Conservation (phyloP, 2,329 filamentous ascomycete species). For the Botrytis porri region DNA sequence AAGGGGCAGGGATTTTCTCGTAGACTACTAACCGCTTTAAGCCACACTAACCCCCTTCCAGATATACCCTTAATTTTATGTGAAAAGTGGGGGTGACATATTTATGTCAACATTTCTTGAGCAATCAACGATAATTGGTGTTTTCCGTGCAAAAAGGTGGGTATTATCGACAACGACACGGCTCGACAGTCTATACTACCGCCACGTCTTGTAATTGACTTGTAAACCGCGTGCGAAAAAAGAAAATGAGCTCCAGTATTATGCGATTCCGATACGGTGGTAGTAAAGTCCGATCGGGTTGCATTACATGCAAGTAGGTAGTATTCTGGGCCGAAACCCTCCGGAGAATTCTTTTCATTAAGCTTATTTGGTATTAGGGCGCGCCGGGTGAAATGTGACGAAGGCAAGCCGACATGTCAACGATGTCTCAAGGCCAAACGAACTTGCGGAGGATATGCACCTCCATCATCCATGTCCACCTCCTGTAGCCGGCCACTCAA, state of each 20-base stretch:
- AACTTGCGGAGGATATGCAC: constrained; percentile 29
- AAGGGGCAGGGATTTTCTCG: not conserved
- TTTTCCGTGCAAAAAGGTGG: not conserved
- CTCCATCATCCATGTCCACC: not conserved
- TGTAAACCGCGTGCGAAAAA: not conserved
- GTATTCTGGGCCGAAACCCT: not conserved
- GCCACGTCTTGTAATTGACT: not conserved
- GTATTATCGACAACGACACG: not conserved
- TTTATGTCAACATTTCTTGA: not conserved
- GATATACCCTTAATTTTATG: not conserved
- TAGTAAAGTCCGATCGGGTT: constrained; percentile 15
- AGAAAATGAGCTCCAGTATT: constrained; percentile 4
- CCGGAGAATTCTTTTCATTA: not conserved
- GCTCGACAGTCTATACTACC: not conserved
- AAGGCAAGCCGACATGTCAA: constrained; percentile 27
- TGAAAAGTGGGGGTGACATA: not conserved
- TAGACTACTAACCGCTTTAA: not conserved
- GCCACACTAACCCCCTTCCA: not conserved
- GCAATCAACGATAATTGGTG: not conserved
- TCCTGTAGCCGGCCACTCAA: not conserved
- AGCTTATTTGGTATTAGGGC: constrained; percentile 19
- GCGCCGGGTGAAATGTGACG: constrained; percentile 31
- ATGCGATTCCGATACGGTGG: constrained; percentile 7
- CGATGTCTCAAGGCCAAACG: constrained; percentile 26
- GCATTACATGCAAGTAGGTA: constrained; percentile 23